phyloP scores from a whole-genome alignment of 768 basidiomycete species.

The Trametopsis cervina region DNA sequence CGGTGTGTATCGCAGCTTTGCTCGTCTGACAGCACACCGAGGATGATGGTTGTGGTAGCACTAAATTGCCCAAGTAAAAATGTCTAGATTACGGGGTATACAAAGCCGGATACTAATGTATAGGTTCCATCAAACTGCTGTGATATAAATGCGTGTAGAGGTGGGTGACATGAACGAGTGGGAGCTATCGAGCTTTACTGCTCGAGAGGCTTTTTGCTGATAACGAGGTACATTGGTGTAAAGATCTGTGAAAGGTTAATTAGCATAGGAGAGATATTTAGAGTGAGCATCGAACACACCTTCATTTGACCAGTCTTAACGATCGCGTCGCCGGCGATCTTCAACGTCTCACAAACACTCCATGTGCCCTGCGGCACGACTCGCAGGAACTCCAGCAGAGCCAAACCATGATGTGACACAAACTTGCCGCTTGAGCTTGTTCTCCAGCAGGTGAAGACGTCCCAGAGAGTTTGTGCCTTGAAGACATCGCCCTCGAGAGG shows the following conservation, averaged over 20 bases:
- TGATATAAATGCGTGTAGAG: too few relatives aligned
- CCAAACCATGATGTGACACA: conserved; percentile 75
- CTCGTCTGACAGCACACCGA: too few relatives aligned
- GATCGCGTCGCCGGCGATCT: conserved; percentile 70
- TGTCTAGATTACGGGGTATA: too few relatives aligned
- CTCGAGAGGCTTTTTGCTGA: conserved; percentile 27
- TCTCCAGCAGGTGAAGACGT: conserved; percentile 81
- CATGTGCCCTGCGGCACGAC: conserved; percentile 89
- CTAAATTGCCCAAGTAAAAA: too few relatives aligned
- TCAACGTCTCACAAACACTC: conserved; percentile 84
- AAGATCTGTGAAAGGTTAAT: conserved; percentile 48
- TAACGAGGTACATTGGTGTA: conserved; percentile 79
- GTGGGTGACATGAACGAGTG: too few relatives aligned
- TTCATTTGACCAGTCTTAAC: conserved; percentile 84
- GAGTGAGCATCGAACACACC: conserved; percentile 34
- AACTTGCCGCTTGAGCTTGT: conserved; percentile 84
- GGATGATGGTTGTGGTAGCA: too few relatives aligned
- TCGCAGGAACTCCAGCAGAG: conserved; percentile 69
- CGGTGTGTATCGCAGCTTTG: too few relatives aligned
- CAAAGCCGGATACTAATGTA: too few relatives aligned
- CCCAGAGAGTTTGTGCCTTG: conserved; percentile 94
- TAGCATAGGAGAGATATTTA: neutral
- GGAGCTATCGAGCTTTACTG: too few relatives aligned
- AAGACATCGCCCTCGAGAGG: conserved; percentile 89
- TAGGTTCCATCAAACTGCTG: too few relatives aligned